Evolutionary conservation across 2,329 filamentous ascomycete genomes (phyloP), one percentile per base, ranked within the genome.

Genomic region (Hymenoscyphus linearis): DNA sequence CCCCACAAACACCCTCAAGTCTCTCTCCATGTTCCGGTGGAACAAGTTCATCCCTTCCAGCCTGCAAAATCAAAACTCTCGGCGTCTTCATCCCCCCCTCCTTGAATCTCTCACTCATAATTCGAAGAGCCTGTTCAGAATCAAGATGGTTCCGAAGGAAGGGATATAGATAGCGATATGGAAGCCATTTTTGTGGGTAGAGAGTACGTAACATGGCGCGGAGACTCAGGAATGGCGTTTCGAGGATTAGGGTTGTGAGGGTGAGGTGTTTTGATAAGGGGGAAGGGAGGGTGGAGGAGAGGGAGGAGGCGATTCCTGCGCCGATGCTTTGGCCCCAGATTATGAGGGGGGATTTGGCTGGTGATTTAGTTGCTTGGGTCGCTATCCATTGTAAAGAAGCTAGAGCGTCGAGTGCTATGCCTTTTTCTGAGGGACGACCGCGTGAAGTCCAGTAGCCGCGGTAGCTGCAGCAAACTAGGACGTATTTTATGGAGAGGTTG

Each of bases 321-420:
- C 90, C 90, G 59, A 93, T 85, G 65, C 87, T 91, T 72, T 93
- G 89, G 0, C 89, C 89, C 89, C 89, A 93, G 12, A 93, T 74
- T 0, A 91, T 69, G 1, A 90, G 54, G 64, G 64, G 26, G 2
- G 22, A 44, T 40, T 67, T 66, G 59, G 82, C 78, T 26, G 57
- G 14, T 7, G 26, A 16, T 0, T n/a, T 55, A 7, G 18, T 6
- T n/a, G 74, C 64, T 18, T 67, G 57, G 2, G 61, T 53, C 2
- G 58, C 57, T 26, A 88, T 79, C 87, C 87, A 91, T 10, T 76
- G 67, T 25, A 90, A 70, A 7, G 86, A 82, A 0, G 89, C 87
- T 60, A 82, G 77, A 1, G 87, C 82, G 72, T 93, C 90, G 18
- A 80, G 74, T 67, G 88, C 82, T 65, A 93, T 88, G 1, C 89